Conservation (phyloP, 495 filamentous ascomycete genomes). For the Lindgomyces ingoldianus region DNA sequence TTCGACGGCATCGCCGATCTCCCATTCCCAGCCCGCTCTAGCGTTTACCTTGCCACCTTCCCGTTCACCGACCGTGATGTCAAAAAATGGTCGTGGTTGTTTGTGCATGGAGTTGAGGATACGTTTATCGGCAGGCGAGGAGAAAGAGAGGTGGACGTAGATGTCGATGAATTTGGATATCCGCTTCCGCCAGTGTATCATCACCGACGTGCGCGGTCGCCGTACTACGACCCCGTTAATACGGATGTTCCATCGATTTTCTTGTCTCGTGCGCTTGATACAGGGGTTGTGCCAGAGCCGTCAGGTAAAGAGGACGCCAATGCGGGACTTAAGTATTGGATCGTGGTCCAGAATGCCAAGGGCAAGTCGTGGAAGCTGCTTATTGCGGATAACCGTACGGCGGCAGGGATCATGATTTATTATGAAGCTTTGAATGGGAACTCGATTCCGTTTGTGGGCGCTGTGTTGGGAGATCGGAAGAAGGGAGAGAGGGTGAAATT, state of each 20-base stretch:
- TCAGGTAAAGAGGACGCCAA: slow-evolving; percentile 13
- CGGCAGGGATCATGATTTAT: slow-evolving; percentile 24
- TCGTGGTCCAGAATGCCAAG: slow-evolving; percentile 21
- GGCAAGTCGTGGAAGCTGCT: slow-evolving; percentile 7
- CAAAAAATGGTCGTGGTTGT: slow-evolving; percentile 25
- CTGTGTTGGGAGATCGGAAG: slow-evolving; percentile 8
- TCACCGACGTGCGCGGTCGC: background rate
- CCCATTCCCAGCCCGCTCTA: slow-evolving; percentile 7
- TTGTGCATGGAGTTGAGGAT: slow-evolving; percentile 15
- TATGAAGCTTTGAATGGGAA: slow-evolving; percentile 28
- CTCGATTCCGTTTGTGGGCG: slow-evolving; percentile 22
- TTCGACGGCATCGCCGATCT: slow-evolving; percentile 24
- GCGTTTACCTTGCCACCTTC: slow-evolving; percentile 24
- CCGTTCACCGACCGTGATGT: slow-evolving; percentile 25
- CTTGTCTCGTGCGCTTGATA: slow-evolving; percentile 21
- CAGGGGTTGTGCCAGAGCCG: slow-evolving; percentile 7
- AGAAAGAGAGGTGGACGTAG: background rate
- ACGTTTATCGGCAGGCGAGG: background rate
- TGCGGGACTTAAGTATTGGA: slow-evolving; percentile 13
- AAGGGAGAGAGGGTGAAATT: slow-evolving; percentile 7
- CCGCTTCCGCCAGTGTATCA: background rate
- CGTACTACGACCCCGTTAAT: background rate
- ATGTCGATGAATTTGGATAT: background rate
- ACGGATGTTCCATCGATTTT: slow-evolving; percentile 13
- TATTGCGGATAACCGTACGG: slow-evolving; percentile 22